Evolutionary conservation across 306 rosid genomes (phyloP), one percentile per base, ranked within the genome.

Genomic region (Vigna reflexopilosa): DNA sequence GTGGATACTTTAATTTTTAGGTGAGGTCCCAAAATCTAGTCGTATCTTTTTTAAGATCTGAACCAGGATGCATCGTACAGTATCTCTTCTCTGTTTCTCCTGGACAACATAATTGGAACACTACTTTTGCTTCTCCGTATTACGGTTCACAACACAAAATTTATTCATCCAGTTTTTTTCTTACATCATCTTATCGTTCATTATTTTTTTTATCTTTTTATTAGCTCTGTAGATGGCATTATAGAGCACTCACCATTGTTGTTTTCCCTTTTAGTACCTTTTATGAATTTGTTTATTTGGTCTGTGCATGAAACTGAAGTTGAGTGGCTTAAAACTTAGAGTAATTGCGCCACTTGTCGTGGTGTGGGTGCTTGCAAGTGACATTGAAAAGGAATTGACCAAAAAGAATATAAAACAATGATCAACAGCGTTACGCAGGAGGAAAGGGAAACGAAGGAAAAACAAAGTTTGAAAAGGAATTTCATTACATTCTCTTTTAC

Each of bases 371-470:
- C n/a, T 67, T 11, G 20, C n/a, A 8, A 44, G 17, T 36, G 24
- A 71, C 63, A 49, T 40, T 64, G 13, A 20, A 54, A 67, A 26
- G 14, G 48, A 77, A 77, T 56, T 52, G 68, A 56, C 69, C 75
- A 10, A 56, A 73, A 65, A 65, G 36, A 42, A 1, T 57, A 3
- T 28, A 14, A 78, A 54, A 1, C 11, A 78, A 40, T 16, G 13
- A 52, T 30, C 38, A 68, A 13, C 42, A 69, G 66, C 77, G 66
- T 68, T 70, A 82, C 73, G 88, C 67, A 47, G 54, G 9, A 54
- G 81, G 82, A 70, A 80, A 77, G n/a, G 72, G 72, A 71, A 45
- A 30, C 14, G 48, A 61, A 20, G 40, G 40, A 72, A 16, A 9
- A 51, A 24, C 36, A 15, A 52, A 64, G 78, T 63, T 24, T 7